These are phyloP conservation scores for Brassica juncea DNA, from an alignment of 345 rosid species.

Conservation along the genomic window DNA sequence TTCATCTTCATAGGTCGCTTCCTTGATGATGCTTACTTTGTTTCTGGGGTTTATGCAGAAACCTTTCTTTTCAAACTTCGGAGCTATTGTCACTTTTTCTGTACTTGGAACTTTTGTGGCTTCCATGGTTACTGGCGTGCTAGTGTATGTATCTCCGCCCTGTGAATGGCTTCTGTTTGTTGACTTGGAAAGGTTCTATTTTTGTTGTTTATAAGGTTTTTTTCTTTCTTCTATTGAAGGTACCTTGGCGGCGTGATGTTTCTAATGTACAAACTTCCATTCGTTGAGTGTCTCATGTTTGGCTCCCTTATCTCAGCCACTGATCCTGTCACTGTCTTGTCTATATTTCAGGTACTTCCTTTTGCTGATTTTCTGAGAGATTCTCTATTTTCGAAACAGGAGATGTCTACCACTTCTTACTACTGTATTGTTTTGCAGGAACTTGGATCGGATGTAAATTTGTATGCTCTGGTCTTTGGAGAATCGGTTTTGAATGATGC, in stretches of 20 bases:
- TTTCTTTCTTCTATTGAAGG: constrained; percentile 47
- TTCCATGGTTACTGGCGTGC: constrained; percentile 77
- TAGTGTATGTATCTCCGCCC: constrained; percentile 67
- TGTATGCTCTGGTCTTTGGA: constrained; percentile 96
- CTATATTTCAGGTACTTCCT: constrained; percentile 83
- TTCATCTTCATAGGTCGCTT: not conserved
- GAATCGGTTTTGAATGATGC: constrained; percentile 99
- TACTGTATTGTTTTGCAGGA: constrained; percentile 55
- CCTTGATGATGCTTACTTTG: constrained; percentile 6
- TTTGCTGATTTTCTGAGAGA: constrained; percentile 9
- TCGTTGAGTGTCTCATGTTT: constrained; percentile 95
- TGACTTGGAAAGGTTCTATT: not conserved
- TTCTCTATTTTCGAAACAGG: not conserved
- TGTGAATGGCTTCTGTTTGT: not conserved
- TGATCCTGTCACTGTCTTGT: constrained; percentile 96
- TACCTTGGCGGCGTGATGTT: constrained; percentile 83
- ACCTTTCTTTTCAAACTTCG: constrained; percentile 96
- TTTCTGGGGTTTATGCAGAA: constrained; percentile 56
- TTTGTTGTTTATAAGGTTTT: not conserved
- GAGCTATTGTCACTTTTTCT: constrained; percentile 95
- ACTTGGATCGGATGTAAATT: constrained; percentile 91
- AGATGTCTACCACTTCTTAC: constrained; percentile 8
- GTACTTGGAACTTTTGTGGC: constrained; percentile 86
- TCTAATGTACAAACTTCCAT: constrained; percentile 90
- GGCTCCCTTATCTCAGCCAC: constrained; percentile 99